A percentile compares a stretch with the other conserved stretches of the same genome.
Conservation (phyloP, 2,329 filamentous ascomycete species). For the Xylariaceae sp. region DNA sequence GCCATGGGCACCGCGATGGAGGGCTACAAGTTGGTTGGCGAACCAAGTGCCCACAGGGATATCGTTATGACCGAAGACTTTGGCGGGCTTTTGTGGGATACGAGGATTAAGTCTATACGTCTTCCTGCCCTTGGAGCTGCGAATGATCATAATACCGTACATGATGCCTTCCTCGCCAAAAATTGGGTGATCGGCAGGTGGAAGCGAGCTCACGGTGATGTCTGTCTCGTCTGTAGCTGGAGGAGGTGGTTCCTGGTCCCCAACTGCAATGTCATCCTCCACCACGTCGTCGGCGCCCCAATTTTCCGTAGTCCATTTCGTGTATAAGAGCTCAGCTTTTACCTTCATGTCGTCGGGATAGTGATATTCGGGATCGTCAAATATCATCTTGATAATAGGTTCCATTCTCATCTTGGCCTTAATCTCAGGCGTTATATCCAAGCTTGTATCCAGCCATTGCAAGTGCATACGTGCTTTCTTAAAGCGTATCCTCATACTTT, state of each 20-base stretch:
- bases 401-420: constrained; percentile 3
- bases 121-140: constrained; percentile 7
- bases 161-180: constrained; percentile 31
- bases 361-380: constrained; percentile 5
- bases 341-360: constrained; percentile 24
- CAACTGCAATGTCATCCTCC: not conserved
- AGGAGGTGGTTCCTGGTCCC: not conserved
- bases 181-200: constrained; percentile 25
- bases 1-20: constrained; percentile 34
- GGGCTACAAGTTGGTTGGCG: constrained; percentile 29
- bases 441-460: constrained; percentile 26
- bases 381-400: constrained; percentile 4
- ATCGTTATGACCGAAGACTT: constrained; percentile 32
- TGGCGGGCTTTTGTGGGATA: constrained; percentile 18
- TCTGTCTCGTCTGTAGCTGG: constrained; percentile 4
- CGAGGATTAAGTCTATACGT: constrained; percentile 24
- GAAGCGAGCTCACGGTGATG: constrained; percentile 10
- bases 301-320: constrained; percentile 27
- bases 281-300: constrained; percentile 28
- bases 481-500: constrained; percentile 10
- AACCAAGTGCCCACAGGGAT: constrained; percentile 33
- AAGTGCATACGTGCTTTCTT: constrained; percentile 19
- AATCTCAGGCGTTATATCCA: constrained; percentile 28
- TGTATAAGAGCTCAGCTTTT: constrained; percentile 13
- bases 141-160: constrained; percentile 27